Percentiles rank a stretch among this genome's conserved stretches.
These are phyloP conservation scores for Zygosaccharomyces rouxii DNA, from an alignment of 805 yeast genomes.

Conservation along the genomic window DNA sequence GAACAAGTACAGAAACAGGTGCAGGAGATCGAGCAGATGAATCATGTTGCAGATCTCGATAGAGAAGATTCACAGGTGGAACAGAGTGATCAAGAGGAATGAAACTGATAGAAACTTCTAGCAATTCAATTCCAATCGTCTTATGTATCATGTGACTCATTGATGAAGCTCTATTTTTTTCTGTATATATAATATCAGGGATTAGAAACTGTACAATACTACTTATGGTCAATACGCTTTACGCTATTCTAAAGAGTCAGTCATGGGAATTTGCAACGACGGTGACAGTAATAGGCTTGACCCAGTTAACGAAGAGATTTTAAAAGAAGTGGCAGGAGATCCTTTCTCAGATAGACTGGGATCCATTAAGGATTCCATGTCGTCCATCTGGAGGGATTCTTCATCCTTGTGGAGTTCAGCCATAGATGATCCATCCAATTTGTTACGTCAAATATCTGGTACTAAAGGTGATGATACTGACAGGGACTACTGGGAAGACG, in stretches of 20 bases:
- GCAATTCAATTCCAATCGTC: background rate
- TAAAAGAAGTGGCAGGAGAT: constrained; percentile 9
- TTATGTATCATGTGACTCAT: constrained; percentile 5
- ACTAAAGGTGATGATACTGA: constrained; percentile 9
- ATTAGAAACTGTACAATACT: background rate
- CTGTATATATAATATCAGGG: background rate
- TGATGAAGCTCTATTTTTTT: background rate
- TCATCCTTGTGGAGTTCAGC: constrained; percentile 19
- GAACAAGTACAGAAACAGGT: constrained; percentile 15
- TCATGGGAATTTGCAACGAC: constrained; percentile 21
- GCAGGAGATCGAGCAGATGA: constrained; percentile 19
- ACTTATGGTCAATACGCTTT: background rate
- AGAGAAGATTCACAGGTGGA: constrained; percentile 6
- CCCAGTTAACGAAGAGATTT: constrained; percentile 14
- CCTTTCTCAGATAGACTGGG: constrained; percentile 12
- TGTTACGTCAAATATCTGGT: constrained; percentile 10
- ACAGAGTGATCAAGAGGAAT: constrained; percentile 10
- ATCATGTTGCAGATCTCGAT: constrained; percentile 21
- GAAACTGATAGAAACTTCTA: constrained; percentile 1
- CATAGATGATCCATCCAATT: constrained; percentile 14
- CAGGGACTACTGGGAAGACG: constrained; percentile 18
- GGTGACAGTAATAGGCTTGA: constrained; percentile 15
- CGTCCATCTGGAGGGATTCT: constrained; percentile 16
- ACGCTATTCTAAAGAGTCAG: background rate
- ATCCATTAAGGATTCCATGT: constrained; percentile 17